Evolutionary conservation across 352 stramenopile species (phyloP), one percentile per base, ranked within the genome.

Genomic region (Pythium utonaiense): DNA sequence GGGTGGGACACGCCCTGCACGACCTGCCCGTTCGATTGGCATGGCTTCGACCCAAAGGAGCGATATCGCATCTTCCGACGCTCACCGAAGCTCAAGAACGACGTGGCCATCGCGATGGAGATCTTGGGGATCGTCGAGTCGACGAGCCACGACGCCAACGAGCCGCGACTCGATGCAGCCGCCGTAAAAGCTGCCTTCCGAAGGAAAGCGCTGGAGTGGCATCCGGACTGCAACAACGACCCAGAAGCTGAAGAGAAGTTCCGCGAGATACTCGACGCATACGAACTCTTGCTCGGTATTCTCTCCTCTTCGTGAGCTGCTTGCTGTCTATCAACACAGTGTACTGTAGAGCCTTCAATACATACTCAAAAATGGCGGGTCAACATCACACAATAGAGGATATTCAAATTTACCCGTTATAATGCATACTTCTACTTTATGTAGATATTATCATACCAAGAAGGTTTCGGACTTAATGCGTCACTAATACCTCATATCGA

Each of bases 141-240:
- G 1, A 53, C 7, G 1, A 38, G 25, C 10, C 36, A 49, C 21
- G 24, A 33, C 0, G 38, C 36, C 30, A 60, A 31, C 34, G 36
- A 42, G 36, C 52, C 14, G 14, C 25, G 9, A 47, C 53, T 49
- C 30, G 61, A 67, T 13, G 49, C 64, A 25, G 33, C 53, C 17
- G 52, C 67, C 16, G 60, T 90, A 19, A 90, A 90, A 51, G 66
- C 66, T 4, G 78, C 80, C 17, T 90, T 90, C 58, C 78, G 80
- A 59, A 63, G 51, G 40, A 74, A 87, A 53, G 91, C 91, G 25
- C 74, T 98, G 12, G 85, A 89, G 66, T 97, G 90, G 73, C 94
- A 98, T 59, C 94, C 94, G 0, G 94, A 98, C 70, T 97, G 95
- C 70, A 97, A 96, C 60, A 60, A 75, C 10, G 63, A 88, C 21